A percentile compares a stretch with the other conserved stretches of the same genome.
These are phyloP conservation scores for Giardia muris DNA, from an alignment of 208 protist species.

Conservation along the genomic window DNA sequence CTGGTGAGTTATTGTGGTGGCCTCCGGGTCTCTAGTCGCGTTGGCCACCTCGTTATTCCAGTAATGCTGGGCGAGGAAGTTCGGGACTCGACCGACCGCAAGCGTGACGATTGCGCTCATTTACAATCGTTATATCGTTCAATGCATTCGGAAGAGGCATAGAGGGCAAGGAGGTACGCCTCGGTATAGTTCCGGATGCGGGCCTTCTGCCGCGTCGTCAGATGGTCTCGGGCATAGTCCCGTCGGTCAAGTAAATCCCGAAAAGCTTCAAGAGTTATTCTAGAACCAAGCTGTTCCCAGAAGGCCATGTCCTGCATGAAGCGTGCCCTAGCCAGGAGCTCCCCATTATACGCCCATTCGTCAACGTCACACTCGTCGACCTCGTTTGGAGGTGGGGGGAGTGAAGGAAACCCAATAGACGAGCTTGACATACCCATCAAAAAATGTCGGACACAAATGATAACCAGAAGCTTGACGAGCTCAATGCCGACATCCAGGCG, in stretches of 20 bases:
- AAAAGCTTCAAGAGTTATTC: neutral
- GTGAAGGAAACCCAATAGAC: neutral
- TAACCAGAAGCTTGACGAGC: neutral
- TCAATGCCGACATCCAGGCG: neutral
- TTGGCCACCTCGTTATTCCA: no score
- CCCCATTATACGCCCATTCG: neutral
- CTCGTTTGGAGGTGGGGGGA: neutral
- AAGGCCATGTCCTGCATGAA: neutral
- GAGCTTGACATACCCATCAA: neutral
- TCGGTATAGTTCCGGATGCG: neutral
- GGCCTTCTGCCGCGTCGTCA: neutral
- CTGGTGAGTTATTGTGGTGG: no score
- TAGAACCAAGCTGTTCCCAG: neutral
- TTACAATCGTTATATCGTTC: no score
- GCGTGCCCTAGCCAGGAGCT: neutral
- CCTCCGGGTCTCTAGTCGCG: no score
- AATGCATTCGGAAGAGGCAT: no score
- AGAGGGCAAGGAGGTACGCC: no score
- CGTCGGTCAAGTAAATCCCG: neutral
- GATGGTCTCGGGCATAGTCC: neutral
- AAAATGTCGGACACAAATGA: neutral
- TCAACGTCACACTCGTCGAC: neutral
- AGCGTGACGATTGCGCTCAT: no score
- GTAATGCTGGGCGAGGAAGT: no score
- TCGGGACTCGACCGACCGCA: no score